Percentiles rank a stretch among this genome's conserved stretches.
phyloP scores from a whole-genome alignment of 2,329 filamentous ascomycete species.

The Colletotrichum tamarilloi region DNA sequence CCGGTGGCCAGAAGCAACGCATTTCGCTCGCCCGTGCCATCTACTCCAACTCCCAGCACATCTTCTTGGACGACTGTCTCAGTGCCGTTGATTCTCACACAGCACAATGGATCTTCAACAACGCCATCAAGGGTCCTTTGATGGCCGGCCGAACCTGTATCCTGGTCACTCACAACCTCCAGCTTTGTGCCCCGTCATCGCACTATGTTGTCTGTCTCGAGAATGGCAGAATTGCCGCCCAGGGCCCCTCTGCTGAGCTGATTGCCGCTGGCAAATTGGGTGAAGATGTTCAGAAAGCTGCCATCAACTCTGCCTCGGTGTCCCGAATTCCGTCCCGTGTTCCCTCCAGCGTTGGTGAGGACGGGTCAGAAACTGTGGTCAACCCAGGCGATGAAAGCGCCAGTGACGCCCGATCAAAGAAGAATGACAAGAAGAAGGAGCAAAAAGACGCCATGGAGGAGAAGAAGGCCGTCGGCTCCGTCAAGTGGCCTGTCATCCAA shows the following conservation, averaged over 20 bases:
- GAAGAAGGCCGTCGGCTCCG: slow-evolving; percentile 83
- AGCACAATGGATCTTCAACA: slow-evolving; percentile 96
- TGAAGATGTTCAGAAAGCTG: slow-evolving; percentile 82
- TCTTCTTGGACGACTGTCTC: slow-evolving; percentile 93
- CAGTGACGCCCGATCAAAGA: slow-evolving; percentile 59
- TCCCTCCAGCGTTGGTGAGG: slow-evolving; percentile 79
- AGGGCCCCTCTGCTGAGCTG: slow-evolving; percentile 82
- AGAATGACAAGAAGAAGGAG: slow-evolving; percentile 57
- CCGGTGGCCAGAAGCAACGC: slow-evolving; percentile 96
- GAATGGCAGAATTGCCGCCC: slow-evolving; percentile 81
- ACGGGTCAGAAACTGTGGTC: slow-evolving; percentile 65
- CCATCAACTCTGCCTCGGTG: slow-evolving; percentile 73
- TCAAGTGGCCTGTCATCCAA: slow-evolving; percentile 87
- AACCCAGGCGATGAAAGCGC: slow-evolving; percentile 63
- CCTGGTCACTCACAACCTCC: slow-evolving; percentile 93
- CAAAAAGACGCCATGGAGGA: slow-evolving; percentile 73
- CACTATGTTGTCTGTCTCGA: slow-evolving; percentile 87
- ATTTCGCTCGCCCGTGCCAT: slow-evolving; percentile 96
- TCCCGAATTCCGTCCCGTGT: slow-evolving; percentile 83
- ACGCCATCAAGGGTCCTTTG: slow-evolving; percentile 88
- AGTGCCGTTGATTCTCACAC: slow-evolving; percentile 98
- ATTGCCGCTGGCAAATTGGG: slow-evolving; percentile 90
- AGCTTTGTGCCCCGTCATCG: slow-evolving; percentile 84
- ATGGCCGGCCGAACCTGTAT: slow-evolving; percentile 94
- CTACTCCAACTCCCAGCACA: slow-evolving; percentile 93